Percentiles rank a stretch among this genome's conserved stretches.
phyloP scores from a whole-genome alignment of 2,329 filamentous ascomycete species.

The Fusarium sp. region DNA sequence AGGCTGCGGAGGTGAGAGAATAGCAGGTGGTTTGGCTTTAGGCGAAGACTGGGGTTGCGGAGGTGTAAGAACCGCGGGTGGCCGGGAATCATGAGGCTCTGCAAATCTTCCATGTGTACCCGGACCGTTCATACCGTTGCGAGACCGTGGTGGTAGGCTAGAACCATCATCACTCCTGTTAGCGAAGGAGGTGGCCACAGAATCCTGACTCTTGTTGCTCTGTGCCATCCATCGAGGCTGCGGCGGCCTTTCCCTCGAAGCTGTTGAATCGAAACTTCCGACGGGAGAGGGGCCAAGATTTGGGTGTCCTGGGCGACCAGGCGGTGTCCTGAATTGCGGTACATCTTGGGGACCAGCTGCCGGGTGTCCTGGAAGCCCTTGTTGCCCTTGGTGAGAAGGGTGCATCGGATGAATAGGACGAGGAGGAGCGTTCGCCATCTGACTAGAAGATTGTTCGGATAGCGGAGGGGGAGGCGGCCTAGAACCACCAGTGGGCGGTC shows the following conservation, averaged over 20 bases:
- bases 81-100: slow-evolving; percentile 47
- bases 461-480: slow-evolving; percentile 48
- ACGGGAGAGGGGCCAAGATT: slow-evolving; percentile 63
- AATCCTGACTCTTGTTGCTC: slow-evolving; percentile 70
- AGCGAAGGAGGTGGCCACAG: slow-evolving; percentile 62
- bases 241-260: slow-evolving; percentile 58
- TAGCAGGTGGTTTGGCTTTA: slow-evolving; percentile 44
- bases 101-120: slow-evolving; percentile 57
- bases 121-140: slow-evolving; percentile 62
- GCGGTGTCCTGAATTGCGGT: slow-evolving; percentile 49
- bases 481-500: slow-evolving; percentile 49
- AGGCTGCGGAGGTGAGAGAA: slow-evolving; percentile 40
- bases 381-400: slow-evolving; percentile 27
- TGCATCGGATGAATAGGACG: slow-evolving; percentile 38
- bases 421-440: slow-evolving; percentile 33
- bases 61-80: slow-evolving; percentile 37
- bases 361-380: slow-evolving; percentile 25
- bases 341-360: slow-evolving; percentile 43
- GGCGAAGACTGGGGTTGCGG: slow-evolving; percentile 45
- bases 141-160: slow-evolving; percentile 66
- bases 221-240: slow-evolving; percentile 62
- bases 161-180: slow-evolving; percentile 65
- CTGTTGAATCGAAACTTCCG: slow-evolving; percentile 65
- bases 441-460: slow-evolving; percentile 43
- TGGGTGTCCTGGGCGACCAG: slow-evolving; percentile 52